phyloP scores from a whole-genome alignment of 352 stramenopile species.

The Elongisporangium anandrum region DNA sequence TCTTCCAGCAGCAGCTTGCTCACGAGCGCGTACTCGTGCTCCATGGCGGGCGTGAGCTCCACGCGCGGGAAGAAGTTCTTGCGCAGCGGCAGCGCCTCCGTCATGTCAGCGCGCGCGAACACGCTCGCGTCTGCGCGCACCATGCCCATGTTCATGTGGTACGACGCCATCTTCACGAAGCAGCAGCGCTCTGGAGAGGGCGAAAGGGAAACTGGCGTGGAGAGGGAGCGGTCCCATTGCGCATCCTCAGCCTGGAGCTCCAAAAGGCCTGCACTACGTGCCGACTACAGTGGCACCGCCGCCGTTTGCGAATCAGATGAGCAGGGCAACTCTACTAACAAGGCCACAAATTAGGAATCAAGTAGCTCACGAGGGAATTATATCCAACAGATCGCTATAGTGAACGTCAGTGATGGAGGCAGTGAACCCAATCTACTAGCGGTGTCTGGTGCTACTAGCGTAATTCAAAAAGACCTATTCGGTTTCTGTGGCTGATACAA shows the following conservation, averaged over 20 bases:
- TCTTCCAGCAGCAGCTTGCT: constrained; percentile 39
- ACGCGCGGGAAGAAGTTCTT: constrained; percentile 41
- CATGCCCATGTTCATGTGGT: neutral
- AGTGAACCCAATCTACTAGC: neutral
- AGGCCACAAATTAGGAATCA: neutral
- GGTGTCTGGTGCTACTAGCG: neutral
- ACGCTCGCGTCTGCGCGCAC: constrained; percentile 20
- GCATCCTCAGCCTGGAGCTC: neutral
- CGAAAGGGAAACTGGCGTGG: neutral
- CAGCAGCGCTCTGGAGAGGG: neutral
- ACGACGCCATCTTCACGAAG: neutral
- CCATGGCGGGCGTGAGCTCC: constrained; percentile 22
- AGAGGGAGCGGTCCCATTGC: neutral
- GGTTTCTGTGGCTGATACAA: neutral
- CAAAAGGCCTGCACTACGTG: neutral
- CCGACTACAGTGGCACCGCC: neutral
- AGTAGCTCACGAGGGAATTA: neutral
- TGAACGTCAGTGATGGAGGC: neutral
- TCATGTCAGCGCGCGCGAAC: constrained; percentile 22
- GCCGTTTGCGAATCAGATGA: neutral
- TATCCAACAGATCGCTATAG: neutral
- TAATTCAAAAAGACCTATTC: neutral
- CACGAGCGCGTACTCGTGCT: constrained; percentile 35
- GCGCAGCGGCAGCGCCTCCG: constrained; percentile 37
- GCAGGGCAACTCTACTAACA: neutral